Conservation (phyloP, 208 protist species). For the Zelonia costaricensis region DNA sequence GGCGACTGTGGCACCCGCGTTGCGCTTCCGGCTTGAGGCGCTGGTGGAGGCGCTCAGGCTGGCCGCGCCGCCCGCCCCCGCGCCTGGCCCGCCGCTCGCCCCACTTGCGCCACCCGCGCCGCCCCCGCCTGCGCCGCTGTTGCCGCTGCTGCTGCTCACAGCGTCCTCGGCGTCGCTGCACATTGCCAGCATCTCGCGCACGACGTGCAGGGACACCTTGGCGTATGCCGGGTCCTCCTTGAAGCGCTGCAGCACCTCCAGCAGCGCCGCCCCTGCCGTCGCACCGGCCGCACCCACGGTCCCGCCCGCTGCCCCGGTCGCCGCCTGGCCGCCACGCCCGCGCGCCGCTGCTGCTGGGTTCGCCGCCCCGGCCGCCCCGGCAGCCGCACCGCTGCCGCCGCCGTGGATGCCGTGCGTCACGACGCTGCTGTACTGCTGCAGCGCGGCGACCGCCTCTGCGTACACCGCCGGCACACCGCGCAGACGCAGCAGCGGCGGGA, state of each 20-base stretch:
- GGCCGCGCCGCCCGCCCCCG: not conserved
- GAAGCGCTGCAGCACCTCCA: constrained; percentile 44
- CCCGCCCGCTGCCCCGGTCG: not conserved
- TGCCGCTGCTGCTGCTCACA: constrained; percentile 9
- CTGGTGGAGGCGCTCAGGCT: not conserved
- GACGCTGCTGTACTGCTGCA: constrained; percentile 20
- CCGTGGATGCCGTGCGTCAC: not conserved
- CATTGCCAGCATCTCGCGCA: constrained; percentile 43
- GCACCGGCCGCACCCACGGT: not conserved
- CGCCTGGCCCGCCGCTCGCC: constrained; percentile 5
- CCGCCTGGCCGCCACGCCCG: constrained; percentile 1
- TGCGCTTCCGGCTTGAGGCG: constrained; percentile 6
- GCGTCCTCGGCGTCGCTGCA: constrained; percentile 28
- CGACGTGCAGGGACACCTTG: constrained; percentile 44
- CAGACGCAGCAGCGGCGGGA: constrained; percentile 10
- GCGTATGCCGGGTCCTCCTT: constrained; percentile 48
- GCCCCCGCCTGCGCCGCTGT: constrained; percentile 16
- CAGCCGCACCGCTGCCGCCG: not conserved
- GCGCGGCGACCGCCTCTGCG: constrained; percentile 30
- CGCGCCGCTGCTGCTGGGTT: not conserved
- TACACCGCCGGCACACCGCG: constrained; percentile 43
- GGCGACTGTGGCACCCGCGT: not conserved
- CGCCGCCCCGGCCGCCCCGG: not conserved
- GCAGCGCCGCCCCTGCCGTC: constrained; percentile 10
- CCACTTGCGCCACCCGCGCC: constrained; percentile 11